Base-by-base conservation (phyloP, 2,329 filamentous ascomycete species). In the Claviceps sp. region DNA sequence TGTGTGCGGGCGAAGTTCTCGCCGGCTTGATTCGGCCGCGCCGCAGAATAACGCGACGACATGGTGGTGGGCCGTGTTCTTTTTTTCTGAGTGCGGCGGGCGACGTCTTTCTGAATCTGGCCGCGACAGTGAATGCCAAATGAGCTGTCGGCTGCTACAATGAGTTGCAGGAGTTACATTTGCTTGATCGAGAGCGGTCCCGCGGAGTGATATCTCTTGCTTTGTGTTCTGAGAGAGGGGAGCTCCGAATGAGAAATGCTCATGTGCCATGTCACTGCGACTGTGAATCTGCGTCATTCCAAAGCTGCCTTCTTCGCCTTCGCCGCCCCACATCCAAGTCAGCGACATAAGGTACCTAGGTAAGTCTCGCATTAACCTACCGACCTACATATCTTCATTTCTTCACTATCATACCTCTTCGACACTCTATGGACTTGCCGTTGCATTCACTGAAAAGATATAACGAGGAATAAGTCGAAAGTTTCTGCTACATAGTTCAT, bases 1-100 rank as follows among this genome's bases (percentile, higher is more conserved):
- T 91, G 82, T 17, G 80, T 82, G 53, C 87, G 83, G 45, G 85
- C 82, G 64, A 86, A 94, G 60, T 83, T 80, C 70, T 95, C 89
- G 60, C 84, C 86, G 4, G 80, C 85, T 57, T 89, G 84, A 70
- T 91, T 95, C 9, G 88, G 88, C 39, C 88, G 85, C 50, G 85
- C 85, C 29, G 59, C 58, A 34, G 59, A 57, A 44, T 55, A 53
- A 47, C 59, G 55, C 36, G 59, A 60, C 26, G 58, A 52, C 58
- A 60, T 60, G 50, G 34, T 9, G 20, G 36, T 14, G 20, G n/a
- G n/a, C 16, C n/a, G 4, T 23, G 9, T 17, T 4, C 36, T 13
- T 17, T 7, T n/a, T 17, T 7, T n/a, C 5, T 17, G 36, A 14
- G 23, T 20, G 47, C 38, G 4, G 34, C 37, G 22, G 20, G 20